These are phyloP conservation scores for Colletotrichum lini DNA, from an alignment of 2,329 filamentous ascomycete species.

Conservation along the genomic window DNA sequence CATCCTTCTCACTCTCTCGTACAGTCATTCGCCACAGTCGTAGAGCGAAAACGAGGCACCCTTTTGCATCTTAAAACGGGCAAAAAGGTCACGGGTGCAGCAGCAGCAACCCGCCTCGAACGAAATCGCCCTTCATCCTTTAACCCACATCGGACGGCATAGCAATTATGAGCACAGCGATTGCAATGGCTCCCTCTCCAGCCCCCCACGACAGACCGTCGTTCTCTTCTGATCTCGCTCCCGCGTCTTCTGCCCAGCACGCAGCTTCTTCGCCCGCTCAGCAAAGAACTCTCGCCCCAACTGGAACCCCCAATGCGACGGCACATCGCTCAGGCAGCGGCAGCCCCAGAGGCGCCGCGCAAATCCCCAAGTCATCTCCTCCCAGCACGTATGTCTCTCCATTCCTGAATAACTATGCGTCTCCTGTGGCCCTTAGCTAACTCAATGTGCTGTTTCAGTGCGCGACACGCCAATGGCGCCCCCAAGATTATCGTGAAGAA, in stretches of 20 bases:
- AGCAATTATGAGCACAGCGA: constrained; percentile 75
- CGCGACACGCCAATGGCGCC: constrained; percentile 67
- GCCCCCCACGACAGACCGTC: constrained; percentile 75
- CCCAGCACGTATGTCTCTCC: constrained; percentile 68
- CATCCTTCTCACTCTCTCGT: constrained; percentile 10
- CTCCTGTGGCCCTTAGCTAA: constrained; percentile 33
- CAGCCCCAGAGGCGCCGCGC: constrained; percentile 64
- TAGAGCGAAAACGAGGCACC: constrained; percentile 11
- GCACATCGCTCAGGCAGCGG: constrained; percentile 66
- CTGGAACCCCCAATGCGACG: constrained; percentile 59
- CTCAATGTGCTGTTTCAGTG: constrained; percentile 49
- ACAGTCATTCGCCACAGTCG: neutral
- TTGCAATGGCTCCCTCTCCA: constrained; percentile 78
- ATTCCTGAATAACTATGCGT: constrained; percentile 14
- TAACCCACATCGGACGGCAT: constrained; percentile 1
- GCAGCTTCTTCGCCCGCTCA: constrained; percentile 60
- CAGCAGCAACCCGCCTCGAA: constrained; percentile 29
- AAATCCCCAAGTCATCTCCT: constrained; percentile 68
- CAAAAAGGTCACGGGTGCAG: constrained; percentile 29
- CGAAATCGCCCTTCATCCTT: constrained; percentile 8
- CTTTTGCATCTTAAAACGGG: constrained; percentile 17
- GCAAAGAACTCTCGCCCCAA: constrained; percentile 58
- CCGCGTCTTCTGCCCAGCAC: constrained; percentile 46
- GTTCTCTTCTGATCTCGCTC: constrained; percentile 67
- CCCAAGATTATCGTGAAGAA: constrained; percentile 97